Percentiles rank a stretch among this genome's conserved stretches.
These are phyloP conservation scores for Tieghemostelium lacteum DNA, from an alignment of 78 protist genomes.

Conservation along the genomic window DNA sequence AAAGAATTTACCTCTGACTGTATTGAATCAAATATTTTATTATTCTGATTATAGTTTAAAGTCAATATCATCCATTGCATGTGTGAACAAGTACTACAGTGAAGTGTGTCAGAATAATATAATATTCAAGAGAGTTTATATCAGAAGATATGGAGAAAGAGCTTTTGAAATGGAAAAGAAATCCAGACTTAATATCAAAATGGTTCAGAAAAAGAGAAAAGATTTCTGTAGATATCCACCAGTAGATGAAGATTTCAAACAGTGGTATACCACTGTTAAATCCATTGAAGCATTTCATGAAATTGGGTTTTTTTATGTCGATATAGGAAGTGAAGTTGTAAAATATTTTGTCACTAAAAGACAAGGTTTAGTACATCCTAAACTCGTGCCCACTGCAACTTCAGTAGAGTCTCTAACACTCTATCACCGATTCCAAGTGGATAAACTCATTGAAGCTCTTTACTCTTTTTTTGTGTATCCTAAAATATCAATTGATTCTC, in stretches of 20 bases:
- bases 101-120: conserved; percentile 15
- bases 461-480: no score
- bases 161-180: conserved; percentile 16
- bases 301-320: neutral
- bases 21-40: no score
- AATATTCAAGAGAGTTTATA: conserved; percentile 23
- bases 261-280: conserved; percentile 28
- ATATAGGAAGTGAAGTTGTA: conserved; percentile 10
- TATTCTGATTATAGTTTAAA: no score
- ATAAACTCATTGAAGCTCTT: neutral
- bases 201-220: neutral
- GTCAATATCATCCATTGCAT: no score
- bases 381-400: conserved; percentile 17
- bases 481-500: conserved; percentile 3
- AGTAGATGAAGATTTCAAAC: neutral
- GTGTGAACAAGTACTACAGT: no score
- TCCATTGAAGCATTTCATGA: neutral
- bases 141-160: neutral
- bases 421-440: neutral
- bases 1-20: no score
- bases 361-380: conserved; percentile 30
- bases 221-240: neutral
- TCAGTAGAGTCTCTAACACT: conserved; percentile 28
- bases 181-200: neutral
- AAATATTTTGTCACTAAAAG: conserved; percentile 10